Base-by-base conservation (phyloP, 2,329 filamentous ascomycete genomes). In the Onygena corvina region DNA sequence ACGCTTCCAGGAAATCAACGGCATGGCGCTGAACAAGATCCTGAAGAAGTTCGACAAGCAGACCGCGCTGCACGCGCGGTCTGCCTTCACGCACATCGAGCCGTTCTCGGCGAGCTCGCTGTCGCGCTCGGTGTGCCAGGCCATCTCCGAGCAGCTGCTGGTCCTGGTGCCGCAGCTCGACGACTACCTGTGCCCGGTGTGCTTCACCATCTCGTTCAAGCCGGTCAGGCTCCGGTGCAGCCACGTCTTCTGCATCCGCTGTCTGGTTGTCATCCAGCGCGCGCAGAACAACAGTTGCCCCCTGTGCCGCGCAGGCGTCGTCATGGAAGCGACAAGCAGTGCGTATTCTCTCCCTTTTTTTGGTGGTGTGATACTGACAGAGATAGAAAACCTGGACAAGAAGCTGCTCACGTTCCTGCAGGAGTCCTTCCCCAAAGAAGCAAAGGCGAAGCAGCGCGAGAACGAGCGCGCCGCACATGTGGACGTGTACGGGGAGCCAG, bases 31-130 rank as follows among this genome's bases (percentile, higher is more conserved):
- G 58, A 71, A 71, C 29, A 94, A 94, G 64, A 94, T 94, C 47
- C 67, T 94, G 48, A 94, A 94, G 64, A 94, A 90, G 67, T 94
- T 94, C 61, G 85, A 92, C 66, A 94, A 94, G 66, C 78, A 80
- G 51, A 94, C 87, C 1, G 79, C 83, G 0, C 71, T 93, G 16
- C 80, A 82, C 21, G 80, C 83, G 1, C 79, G 79, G 33, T 70
- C 76, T 30, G 73, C 72, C 0, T 84, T 86, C 55, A 78, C 80
- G 0, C 68, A 71, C 6, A 69, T 73, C 20, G 73, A 77, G 18
- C 74, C 75, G 44, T 75, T 83, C 31, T 72, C 86, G 52, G 74
- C 81, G 51, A 76, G 76, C 47, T n/a, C n/a, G n/a, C 77, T 92
- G 54, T 83, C 86, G 35, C 84, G 81, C 60, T 80, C 84, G 50